A percentile compares a stretch with the other conserved stretches of the same genome.
These are phyloP conservation scores for Hemileccinum hortonii DNA, from an alignment of 1,284 basidiomycete species.

Conservation along the genomic window DNA sequence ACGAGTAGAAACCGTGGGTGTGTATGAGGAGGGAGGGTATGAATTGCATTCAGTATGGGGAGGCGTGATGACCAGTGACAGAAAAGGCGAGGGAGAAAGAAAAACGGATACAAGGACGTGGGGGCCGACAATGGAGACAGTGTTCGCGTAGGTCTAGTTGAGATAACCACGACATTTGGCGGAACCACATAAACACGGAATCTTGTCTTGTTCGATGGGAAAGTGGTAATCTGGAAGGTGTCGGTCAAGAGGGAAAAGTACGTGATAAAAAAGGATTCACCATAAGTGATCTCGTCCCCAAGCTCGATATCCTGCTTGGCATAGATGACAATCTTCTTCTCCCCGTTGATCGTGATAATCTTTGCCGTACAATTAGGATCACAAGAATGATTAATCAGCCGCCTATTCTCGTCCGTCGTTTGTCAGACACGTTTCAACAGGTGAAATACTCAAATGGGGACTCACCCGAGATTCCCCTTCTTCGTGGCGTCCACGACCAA, in stretches of 20 bases:
- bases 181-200: conserved; percentile 86
- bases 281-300: conserved; percentile 93
- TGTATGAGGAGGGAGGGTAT: conserved; percentile 19
- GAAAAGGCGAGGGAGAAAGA: neutral
- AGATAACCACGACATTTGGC: conserved; percentile 86
- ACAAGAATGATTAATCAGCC: conserved; percentile 95
- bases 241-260: neutral
- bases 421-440: conserved; percentile 14
- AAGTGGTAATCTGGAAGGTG: conserved; percentile 79
- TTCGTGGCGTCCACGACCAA: conserved; percentile 97
- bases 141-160: conserved; percentile 52
- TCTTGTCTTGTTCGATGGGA: conserved; percentile 90
- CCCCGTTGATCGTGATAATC: conserved; percentile 97
- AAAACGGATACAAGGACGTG: neutral
- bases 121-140: neutral
- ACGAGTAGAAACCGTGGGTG: conserved; percentile 1
- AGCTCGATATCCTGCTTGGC: conserved; percentile 93
- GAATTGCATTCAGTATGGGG: conserved; percentile 12
- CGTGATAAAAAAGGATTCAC: conserved; percentile 42
- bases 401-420: conserved; percentile 45
- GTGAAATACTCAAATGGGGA: conserved; percentile 23
- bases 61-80: conserved; percentile 12
- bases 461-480: conserved; percentile 95
- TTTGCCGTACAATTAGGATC: conserved; percentile 97
- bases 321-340: conserved; percentile 99